A percentile compares a stretch with the other conserved stretches of the same genome.
These are phyloP conservation scores for Sarocladium kiliense DNA, from an alignment of 2,329 filamentous ascomycete genomes.

Conservation along the genomic window DNA sequence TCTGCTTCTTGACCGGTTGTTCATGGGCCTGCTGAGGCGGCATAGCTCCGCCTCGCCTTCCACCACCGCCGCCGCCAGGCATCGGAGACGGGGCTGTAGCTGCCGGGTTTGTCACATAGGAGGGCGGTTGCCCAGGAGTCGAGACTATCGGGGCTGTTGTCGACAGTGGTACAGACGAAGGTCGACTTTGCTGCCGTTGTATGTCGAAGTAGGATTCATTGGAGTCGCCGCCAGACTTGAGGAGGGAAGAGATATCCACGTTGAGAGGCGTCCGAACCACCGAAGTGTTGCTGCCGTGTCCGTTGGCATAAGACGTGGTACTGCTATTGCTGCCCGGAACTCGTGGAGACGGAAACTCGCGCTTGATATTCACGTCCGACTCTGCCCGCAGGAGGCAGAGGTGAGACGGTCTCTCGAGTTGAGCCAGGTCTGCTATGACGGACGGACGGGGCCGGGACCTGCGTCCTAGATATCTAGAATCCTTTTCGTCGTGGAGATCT, in stretches of 20 bases:
- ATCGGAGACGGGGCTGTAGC: constrained; percentile 27
- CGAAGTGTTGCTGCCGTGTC: not conserved
- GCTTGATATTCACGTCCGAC: constrained; percentile 23
- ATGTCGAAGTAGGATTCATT: constrained; percentile 50
- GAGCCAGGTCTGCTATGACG: constrained; percentile 31
- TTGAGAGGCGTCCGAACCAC: constrained; percentile 29
- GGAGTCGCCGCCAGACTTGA: constrained; percentile 70
- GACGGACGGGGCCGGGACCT: constrained; percentile 14
- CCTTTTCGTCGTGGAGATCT: not conserved
- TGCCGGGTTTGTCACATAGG: constrained; percentile 16
- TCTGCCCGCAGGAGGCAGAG: constrained; percentile 38
- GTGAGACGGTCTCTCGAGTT: constrained; percentile 35
- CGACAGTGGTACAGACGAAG: constrained; percentile 18
- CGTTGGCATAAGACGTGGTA: constrained; percentile 16
- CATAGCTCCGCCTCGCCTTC: constrained; percentile 20
- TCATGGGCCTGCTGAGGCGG: constrained; percentile 45
- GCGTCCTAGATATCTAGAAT: not conserved
- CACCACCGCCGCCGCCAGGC: constrained; percentile 18
- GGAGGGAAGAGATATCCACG: constrained; percentile 92
- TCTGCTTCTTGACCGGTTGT: constrained; percentile 86
- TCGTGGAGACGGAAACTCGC: constrained; percentile 11
- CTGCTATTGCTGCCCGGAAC: constrained; percentile 19
- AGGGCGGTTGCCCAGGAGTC: constrained; percentile 18
- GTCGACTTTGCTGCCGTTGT: constrained; percentile 22
- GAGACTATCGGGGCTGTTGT: not conserved